A percentile compares a stretch with the other conserved stretches of the same genome.
phyloP scores from a whole-genome alignment of 1,284 basidiomycete species.

The Trametes sp. region DNA sequence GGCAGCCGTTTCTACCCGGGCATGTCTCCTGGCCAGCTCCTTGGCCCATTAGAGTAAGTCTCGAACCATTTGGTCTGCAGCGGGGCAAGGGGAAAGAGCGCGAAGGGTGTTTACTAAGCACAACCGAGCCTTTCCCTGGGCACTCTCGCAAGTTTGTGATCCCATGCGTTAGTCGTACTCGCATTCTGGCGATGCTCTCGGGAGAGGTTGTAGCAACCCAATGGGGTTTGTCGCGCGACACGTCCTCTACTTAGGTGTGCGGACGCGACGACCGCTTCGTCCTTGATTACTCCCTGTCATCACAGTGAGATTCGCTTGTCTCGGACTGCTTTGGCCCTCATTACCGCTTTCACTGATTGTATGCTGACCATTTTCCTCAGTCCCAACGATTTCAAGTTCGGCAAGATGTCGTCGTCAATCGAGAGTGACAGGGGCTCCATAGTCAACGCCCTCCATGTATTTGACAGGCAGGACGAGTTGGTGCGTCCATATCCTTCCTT shows the following conservation, averaged over 20 bases:
- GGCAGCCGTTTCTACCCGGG: constrained; percentile 68
- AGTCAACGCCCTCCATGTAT: constrained; percentile 69
- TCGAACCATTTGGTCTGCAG: background rate
- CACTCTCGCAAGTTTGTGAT: no score
- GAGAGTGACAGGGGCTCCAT: constrained; percentile 69
- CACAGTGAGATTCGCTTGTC: no score
- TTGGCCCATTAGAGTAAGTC: constrained; percentile 69
- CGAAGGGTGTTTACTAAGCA: background rate
- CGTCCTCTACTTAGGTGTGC: no score
- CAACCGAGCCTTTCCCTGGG: background rate
- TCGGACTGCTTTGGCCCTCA: no score
- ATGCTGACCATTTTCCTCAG: constrained; percentile 40
- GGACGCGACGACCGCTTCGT: no score
- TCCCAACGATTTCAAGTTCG: constrained; percentile 59
- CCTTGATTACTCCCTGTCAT: no score
- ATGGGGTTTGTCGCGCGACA: no score
- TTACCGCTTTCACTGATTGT: background rate
- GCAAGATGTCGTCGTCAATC: constrained; percentile 63
- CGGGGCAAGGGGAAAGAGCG: no score
- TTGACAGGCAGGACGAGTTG: constrained; percentile 74
- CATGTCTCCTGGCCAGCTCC: constrained; percentile 65
- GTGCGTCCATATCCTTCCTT: constrained; percentile 48
- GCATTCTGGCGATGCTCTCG: no score
- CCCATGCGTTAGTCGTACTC: no score
- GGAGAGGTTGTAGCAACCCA: no score